These are phyloP conservation scores for Rhazya stricta DNA, from an alignment of 257 asterid species.

Conservation along the genomic window DNA sequence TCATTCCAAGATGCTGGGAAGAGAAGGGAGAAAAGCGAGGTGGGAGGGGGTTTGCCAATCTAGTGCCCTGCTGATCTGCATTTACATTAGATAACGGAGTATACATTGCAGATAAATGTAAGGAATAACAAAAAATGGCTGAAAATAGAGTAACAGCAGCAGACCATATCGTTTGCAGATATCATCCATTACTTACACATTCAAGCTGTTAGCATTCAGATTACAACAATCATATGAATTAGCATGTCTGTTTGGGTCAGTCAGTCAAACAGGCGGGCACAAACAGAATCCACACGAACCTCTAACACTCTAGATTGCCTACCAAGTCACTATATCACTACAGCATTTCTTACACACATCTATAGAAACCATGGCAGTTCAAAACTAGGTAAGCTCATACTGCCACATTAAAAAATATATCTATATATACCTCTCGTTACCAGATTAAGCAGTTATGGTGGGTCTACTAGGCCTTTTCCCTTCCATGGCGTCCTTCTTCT, in stretches of 20 bases:
- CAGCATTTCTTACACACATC: slow-evolving; percentile 40
- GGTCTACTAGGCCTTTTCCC: slow-evolving; percentile 62
- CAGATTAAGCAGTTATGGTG: slow-evolving; percentile 41
- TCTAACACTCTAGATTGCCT: slow-evolving; percentile 34
- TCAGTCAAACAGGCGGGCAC: slow-evolving; percentile 32
- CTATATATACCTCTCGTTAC: slow-evolving; percentile 38
- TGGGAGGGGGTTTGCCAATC: not conserved
- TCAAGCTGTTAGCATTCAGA: slow-evolving; percentile 45
- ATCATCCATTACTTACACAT: slow-evolving; percentile 41
- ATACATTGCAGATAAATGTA: not conserved
- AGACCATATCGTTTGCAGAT: slow-evolving; percentile 12
- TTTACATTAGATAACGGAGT: not conserved
- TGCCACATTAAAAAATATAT: slow-evolving; percentile 36
- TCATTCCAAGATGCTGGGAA: not conserved
- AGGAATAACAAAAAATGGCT: not conserved
- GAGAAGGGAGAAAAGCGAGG: not conserved
- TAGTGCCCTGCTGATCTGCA: not conserved
- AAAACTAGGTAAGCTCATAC: slow-evolving; percentile 40
- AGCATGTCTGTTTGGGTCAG: slow-evolving; percentile 38
- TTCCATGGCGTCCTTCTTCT: slow-evolving; percentile 96
- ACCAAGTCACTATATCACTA: slow-evolving; percentile 28
- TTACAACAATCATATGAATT: slow-evolving; percentile 32
- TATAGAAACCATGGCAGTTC: slow-evolving; percentile 27
- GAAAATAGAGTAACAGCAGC: not conserved
- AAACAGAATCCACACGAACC: slow-evolving; percentile 30